Evolutionary conservation across 768 basidiomycete species (phyloP).

Genomic region (Pleurotus platypus): DNA sequence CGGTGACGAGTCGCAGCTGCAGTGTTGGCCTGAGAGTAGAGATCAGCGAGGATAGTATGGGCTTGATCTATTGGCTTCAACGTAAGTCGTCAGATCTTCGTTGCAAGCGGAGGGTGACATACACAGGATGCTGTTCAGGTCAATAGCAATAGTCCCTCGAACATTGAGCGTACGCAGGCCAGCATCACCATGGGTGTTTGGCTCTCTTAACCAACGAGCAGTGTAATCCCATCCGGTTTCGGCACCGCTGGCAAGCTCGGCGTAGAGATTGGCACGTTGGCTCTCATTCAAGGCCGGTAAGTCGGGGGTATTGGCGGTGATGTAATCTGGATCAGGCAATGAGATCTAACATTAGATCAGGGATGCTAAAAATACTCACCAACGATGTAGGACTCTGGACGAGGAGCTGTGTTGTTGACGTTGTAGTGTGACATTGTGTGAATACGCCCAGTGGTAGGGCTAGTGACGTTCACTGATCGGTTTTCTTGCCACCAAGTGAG

Average conservation of each 20-base stretch:
- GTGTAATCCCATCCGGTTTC: constrained; percentile 74
- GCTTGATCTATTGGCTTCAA: constrained; percentile 42
- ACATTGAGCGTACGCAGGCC: constrained; percentile 72
- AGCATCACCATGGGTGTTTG: constrained; percentile 35
- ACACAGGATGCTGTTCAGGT: constrained; percentile 86
- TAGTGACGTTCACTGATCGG: constrained; percentile 62
- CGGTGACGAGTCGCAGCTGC: constrained; percentile 47
- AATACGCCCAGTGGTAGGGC: constrained; percentile 66
- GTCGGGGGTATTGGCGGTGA: constrained; percentile 66
- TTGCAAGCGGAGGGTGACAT: constrained; percentile 21
- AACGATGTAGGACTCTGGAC: constrained; percentile 78
- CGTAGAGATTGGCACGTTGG: constrained; percentile 64
- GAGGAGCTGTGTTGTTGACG: constrained; percentile 81
- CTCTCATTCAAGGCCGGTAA: constrained; percentile 54
- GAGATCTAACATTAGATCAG: constrained; percentile 1
- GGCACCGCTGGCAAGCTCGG: constrained; percentile 85
- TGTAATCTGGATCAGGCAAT: constrained; percentile 54
- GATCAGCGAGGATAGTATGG: constrained; percentile 52
- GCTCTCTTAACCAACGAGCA: constrained; percentile 42
- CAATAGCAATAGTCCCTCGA: constrained; percentile 64
- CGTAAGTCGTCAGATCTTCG: not conserved
- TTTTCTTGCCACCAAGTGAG: constrained; percentile 80
- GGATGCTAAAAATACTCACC: constrained; percentile 31
- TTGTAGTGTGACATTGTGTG: constrained; percentile 69
- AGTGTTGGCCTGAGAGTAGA: constrained; percentile 51